Conservation (phyloP, 2,329 filamentous ascomycete species). For the Phoma sp. region DNA sequence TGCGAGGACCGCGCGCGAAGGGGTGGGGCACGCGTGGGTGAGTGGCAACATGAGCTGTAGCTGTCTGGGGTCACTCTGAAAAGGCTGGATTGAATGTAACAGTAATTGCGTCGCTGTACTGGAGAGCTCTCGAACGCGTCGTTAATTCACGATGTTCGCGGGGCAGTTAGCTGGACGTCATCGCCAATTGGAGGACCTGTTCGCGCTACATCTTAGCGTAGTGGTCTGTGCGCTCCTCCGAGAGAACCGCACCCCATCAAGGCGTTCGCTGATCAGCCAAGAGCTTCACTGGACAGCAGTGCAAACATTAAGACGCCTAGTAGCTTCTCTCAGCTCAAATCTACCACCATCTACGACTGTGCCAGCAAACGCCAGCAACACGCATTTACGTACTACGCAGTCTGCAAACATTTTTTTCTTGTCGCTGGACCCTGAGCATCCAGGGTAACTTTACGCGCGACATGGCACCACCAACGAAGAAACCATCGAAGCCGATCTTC, state of each 20-base stretch:
- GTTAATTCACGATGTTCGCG: slow-evolving; percentile 17
- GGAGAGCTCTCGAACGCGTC: slow-evolving; percentile 64
- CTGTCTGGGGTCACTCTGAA: slow-evolving; percentile 3
- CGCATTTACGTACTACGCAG: background rate
- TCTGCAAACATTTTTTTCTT: background rate
- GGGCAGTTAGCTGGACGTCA: slow-evolving; percentile 16
- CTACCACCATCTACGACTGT: background rate
- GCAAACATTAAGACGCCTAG: background rate
- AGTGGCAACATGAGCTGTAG: slow-evolving; percentile 39
- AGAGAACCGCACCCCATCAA: slow-evolving; percentile 2
- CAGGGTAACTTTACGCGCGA: background rate
- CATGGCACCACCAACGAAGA: slow-evolving; percentile 37
- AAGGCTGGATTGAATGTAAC: slow-evolving; percentile 25
- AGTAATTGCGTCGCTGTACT: slow-evolving; percentile 79
- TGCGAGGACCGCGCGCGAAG: slow-evolving; percentile 29
- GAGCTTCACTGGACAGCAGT: background rate
- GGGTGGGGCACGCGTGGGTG: slow-evolving; percentile 21
- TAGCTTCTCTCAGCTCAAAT: background rate
- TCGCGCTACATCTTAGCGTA: slow-evolving; percentile 1
- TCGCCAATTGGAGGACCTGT: slow-evolving; percentile 10
- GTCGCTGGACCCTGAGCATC: background rate
- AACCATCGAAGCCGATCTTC: slow-evolving; percentile 61
- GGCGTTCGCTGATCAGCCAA: background rate
- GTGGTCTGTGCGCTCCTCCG: slow-evolving; percentile 11
- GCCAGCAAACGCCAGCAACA: no score